These are phyloP conservation scores for Pisolithus orientalis DNA, from an alignment of 768 basidiomycete genomes.

Conservation along the genomic window DNA sequence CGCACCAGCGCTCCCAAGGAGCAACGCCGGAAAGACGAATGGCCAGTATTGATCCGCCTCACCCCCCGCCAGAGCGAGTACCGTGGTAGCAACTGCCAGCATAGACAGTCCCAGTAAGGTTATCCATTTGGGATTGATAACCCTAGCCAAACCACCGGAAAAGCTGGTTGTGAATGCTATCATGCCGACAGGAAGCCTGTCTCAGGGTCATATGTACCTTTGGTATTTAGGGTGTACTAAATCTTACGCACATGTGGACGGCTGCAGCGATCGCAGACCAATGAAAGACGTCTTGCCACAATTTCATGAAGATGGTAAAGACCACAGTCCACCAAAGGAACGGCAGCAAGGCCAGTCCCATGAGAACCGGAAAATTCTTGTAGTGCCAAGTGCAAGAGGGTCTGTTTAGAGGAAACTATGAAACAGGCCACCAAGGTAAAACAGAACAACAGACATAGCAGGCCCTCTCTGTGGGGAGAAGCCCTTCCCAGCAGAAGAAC, in stretches of 20 bases:
- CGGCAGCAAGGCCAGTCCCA: slow-evolving; percentile 32
- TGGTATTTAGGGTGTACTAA: too few relatives aligned
- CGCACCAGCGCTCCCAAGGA: slow-evolving; percentile 40
- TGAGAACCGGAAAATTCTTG: slow-evolving; percentile 35
- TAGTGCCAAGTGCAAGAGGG: slow-evolving; percentile 40
- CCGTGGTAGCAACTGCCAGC: slow-evolving; percentile 31
- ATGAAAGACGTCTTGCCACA: slow-evolving; percentile 37
- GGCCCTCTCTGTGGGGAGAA: slow-evolving; percentile 34
- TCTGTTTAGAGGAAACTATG: slow-evolving; percentile 10
- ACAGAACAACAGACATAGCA: slow-evolving; percentile 31
- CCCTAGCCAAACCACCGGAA: slow-evolving; percentile 33
- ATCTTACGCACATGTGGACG: slow-evolving; percentile 30
- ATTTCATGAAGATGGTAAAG: slow-evolving; percentile 28
- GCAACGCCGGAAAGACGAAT: slow-evolving; percentile 44
- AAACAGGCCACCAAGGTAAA: not conserved
- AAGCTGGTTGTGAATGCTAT: slow-evolving; percentile 32
- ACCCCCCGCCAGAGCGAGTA: slow-evolving; percentile 39
- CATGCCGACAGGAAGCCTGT: slow-evolving; percentile 37
- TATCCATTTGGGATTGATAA: slow-evolving; percentile 37
- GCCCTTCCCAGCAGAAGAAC: slow-evolving; percentile 51
- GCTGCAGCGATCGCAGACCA: slow-evolving; percentile 37
- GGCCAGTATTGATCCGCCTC: slow-evolving; percentile 39
- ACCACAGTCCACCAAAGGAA: slow-evolving; percentile 37
- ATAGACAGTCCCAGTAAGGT: slow-evolving; percentile 37
- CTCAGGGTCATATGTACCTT: slow-evolving; percentile 1